A percentile compares a stretch with the other conserved stretches of the same genome.
Evolutionary conservation across 192 early-diverging fungal species (phyloP).

Genomic region (Mortierella claussenii): DNA sequence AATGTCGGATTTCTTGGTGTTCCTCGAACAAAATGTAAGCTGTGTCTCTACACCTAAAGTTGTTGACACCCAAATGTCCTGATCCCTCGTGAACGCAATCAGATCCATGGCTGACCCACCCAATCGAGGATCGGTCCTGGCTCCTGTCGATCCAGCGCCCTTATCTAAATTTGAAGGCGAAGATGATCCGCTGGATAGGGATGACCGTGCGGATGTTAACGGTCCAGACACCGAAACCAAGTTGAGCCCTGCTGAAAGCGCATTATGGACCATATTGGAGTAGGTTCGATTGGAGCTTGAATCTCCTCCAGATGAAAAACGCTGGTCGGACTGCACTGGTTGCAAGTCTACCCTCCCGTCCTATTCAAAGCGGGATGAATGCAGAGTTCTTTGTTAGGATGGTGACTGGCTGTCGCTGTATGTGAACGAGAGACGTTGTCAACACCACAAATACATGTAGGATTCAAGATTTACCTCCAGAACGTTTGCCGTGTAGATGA

Average conservation of each 20-base stretch:
- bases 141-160: slow-evolving; percentile 9
- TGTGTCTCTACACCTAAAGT: slow-evolving; percentile 64
- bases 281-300: slow-evolving; percentile 10
- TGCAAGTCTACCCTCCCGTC: slow-evolving; percentile 39
- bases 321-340: slow-evolving; percentile 9
- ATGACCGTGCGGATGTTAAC: slow-evolving; percentile 27
- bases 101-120: slow-evolving; percentile 62
- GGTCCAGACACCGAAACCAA: slow-evolving; percentile 44
- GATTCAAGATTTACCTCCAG: slow-evolving; percentile 27
- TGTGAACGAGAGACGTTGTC: background rate
- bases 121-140: slow-evolving; percentile 65
- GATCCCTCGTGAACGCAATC: slow-evolving; percentile 67
- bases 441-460: background rate
- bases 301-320: background rate
- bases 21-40: slow-evolving; percentile 64
- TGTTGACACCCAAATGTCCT: slow-evolving; percentile 71
- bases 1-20: slow-evolving; percentile 52
- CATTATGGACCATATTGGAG: slow-evolving; percentile 23
- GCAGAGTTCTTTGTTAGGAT: no score
- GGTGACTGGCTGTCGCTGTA: no score
- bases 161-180: slow-evolving; percentile 21
- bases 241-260: slow-evolving; percentile 31
- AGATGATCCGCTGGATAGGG: slow-evolving; percentile 14
- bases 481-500: slow-evolving; percentile 24
- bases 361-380: no score